Conservation (phyloP, 306 rosid genomes). For the Vigna radiata region DNA sequence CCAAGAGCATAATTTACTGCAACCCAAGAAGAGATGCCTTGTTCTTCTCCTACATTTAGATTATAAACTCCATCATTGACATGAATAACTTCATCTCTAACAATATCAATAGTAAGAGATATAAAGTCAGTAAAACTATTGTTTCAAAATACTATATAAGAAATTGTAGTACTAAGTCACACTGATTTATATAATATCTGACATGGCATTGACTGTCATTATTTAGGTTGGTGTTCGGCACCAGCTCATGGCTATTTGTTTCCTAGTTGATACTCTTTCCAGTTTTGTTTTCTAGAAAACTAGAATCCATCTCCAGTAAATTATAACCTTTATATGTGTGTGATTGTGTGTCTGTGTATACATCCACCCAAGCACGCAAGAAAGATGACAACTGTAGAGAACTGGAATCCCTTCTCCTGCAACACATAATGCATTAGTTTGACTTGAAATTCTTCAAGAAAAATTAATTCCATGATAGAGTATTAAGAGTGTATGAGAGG, state of each 20-base stretch:
- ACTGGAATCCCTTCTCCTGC: not conserved
- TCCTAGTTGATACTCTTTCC: not conserved
- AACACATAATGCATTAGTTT: too few relatives aligned
- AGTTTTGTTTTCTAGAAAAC: not conserved
- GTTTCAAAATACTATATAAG: not conserved
- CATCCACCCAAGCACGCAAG: slow-evolving; percentile 5
- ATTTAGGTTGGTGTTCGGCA: not conserved
- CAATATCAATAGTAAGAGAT: slow-evolving; percentile 10
- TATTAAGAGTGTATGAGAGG: too few relatives aligned
- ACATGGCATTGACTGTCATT: not conserved
- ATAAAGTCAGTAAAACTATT: not conserved
- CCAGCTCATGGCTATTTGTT: not conserved
- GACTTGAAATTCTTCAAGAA: too few relatives aligned
- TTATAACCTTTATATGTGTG: not conserved
- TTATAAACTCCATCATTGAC: slow-evolving; percentile 24
- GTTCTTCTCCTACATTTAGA: slow-evolving; percentile 52
- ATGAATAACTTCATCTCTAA: slow-evolving; percentile 1
- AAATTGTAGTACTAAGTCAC: not conserved
- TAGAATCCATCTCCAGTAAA: slow-evolving; percentile 5
- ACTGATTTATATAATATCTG: not conserved
- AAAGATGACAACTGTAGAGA: slow-evolving; percentile 2
- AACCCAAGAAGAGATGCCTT: slow-evolving; percentile 63
- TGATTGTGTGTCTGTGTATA: not conserved
- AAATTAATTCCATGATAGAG: too few relatives aligned
- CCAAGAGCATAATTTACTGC: slow-evolving; percentile 66